phyloP scores from a whole-genome alignment of 2,329 filamentous ascomycete species.

The Ophiostoma angusticollis region DNA sequence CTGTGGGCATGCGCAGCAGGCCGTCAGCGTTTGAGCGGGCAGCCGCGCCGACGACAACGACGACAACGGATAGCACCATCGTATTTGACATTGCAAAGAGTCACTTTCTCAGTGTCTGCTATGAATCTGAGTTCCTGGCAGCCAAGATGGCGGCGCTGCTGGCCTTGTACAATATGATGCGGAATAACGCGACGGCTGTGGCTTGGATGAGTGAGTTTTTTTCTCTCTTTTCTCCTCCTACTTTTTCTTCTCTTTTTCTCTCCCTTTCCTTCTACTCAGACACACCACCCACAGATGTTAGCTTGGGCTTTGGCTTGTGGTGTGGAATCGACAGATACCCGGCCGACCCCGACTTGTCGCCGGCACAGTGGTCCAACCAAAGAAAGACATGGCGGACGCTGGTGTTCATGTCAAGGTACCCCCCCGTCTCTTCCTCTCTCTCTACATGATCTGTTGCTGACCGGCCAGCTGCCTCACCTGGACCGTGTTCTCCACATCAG shows the following conservation, averaged over 20 bases:
- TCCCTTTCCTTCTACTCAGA: neutral
- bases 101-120: slow-evolving; percentile 17
- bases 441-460: neutral
- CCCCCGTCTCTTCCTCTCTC: no score
- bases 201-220: slow-evolving; percentile 15
- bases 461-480: slow-evolving; percentile 19
- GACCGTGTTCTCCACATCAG: slow-evolving; percentile 20
- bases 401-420: slow-evolving; percentile 20
- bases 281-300: slow-evolving; percentile 14
- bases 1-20: slow-evolving; percentile 20
- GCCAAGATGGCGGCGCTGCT: slow-evolving; percentile 20
- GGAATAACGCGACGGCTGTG: slow-evolving; percentile 18
- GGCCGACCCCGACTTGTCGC: slow-evolving; percentile 4
- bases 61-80: slow-evolving; percentile 8
- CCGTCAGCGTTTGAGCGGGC: slow-evolving; percentile 10
- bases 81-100: slow-evolving; percentile 19
- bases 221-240: neutral
- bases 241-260: neutral
- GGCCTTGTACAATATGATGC: slow-evolving; percentile 21
- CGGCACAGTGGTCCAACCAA: slow-evolving; percentile 14
- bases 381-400: slow-evolving; percentile 20
- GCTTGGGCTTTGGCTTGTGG: slow-evolving; percentile 17
- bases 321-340: slow-evolving; percentile 12
- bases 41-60: neutral
- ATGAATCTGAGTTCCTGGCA: slow-evolving; percentile 17